Conservation (phyloP, 202 grass and related monocot species). For the Carex arenaria region DNA sequence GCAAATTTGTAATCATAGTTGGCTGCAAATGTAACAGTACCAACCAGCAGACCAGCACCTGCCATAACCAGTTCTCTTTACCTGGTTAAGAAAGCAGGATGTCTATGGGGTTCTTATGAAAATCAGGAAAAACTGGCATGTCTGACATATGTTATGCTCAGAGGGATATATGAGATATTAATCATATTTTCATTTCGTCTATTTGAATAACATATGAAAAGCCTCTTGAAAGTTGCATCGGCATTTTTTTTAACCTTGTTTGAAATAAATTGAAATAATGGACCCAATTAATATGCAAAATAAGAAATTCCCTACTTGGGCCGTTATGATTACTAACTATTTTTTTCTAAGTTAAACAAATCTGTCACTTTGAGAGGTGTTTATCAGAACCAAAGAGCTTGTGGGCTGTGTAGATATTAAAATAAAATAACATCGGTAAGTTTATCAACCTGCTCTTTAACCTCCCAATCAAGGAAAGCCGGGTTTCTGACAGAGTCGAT, state of each 20-base stretch:
- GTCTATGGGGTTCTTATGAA: neutral
- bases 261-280: neutral
- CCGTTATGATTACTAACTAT: neutral
- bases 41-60: neutral
- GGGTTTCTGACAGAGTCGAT: slow-evolving; percentile 76
- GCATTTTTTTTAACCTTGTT: neutral
- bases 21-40: neutral
- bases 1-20: neutral
- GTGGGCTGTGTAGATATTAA: neutral
- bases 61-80: neutral
- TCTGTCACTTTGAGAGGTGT: neutral
- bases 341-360: neutral
- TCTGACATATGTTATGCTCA: neutral
- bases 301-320: neutral
- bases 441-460: slow-evolving; percentile 62
- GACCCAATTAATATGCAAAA: neutral
- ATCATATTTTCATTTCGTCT: neutral
- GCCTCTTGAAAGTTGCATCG: neutral
- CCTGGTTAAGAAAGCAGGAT: neutral
- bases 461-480: slow-evolving; percentile 84
- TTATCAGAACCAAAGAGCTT: neutral
- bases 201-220: neutral
- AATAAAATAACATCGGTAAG: neutral
- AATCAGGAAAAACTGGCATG: neutral
- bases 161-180: neutral